phyloP scores from a whole-genome alignment of 345 rosid genomes.

The Cardamine occulta region DNA sequence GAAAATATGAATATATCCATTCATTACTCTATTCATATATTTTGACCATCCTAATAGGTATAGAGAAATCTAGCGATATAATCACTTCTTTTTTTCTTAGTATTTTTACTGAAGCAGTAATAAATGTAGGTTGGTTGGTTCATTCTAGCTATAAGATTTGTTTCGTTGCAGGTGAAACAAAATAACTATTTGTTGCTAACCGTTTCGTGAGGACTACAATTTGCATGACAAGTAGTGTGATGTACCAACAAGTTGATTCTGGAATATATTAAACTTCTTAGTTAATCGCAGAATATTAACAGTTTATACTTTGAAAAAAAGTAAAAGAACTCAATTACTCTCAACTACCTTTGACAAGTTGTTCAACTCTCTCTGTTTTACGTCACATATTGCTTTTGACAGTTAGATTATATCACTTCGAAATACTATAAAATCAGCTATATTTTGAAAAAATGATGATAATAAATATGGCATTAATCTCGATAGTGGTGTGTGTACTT shows the following conservation, averaged over 20 bases:
- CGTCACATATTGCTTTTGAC: not conserved
- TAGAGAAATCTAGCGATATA: not conserved
- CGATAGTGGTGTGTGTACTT: constrained; percentile 23
- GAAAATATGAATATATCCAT: not conserved
- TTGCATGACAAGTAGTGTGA: constrained; percentile 3
- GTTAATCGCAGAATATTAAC: not conserved
- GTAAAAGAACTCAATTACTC: not conserved
- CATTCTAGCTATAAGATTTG: not conserved
- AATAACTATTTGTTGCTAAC: not conserved
- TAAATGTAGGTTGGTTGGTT: constrained; percentile 9
- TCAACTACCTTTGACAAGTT: constrained; percentile 15
- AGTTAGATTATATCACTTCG: not conserved
- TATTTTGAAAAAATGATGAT: not conserved
- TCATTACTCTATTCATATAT: constrained; percentile 10
- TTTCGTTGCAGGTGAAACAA: constrained; percentile 7
- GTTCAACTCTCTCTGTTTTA: constrained; percentile 11
- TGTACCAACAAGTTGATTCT: constrained; percentile 12
- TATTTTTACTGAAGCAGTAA: not conserved
- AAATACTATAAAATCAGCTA: not conserved
- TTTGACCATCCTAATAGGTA: not conserved
- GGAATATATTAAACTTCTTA: not conserved
- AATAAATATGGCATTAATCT: constrained; percentile 24
- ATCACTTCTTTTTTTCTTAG: not conserved
- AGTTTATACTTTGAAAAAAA: not conserved
- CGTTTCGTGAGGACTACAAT: not conserved